These are phyloP conservation scores for Aspergillus japonicus DNA, from an alignment of 2,329 filamentous ascomycete genomes.

Conservation along the genomic window DNA sequence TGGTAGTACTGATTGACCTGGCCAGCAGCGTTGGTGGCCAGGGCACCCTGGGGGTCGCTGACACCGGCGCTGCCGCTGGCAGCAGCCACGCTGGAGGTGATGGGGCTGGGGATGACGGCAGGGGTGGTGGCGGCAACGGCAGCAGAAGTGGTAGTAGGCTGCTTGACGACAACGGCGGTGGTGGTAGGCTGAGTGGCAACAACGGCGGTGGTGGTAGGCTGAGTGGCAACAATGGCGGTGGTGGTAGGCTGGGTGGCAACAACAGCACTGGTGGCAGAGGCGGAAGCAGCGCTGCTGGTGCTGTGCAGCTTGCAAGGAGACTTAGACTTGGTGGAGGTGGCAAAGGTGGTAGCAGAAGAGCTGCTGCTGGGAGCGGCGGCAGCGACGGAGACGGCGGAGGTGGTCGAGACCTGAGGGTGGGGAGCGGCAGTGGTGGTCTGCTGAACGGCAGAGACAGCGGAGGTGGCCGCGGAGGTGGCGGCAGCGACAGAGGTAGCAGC, in stretches of 20 bases:
- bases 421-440: conserved; percentile 13
- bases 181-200: not conserved
- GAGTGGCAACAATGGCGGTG: not conserved
- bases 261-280: conserved; percentile 10
- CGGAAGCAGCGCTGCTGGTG: not conserved
- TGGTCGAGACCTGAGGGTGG: not conserved
- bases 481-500: conserved; percentile 12
- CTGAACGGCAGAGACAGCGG: conserved; percentile 12
- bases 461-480: conserved; percentile 3
- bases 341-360: not conserved
- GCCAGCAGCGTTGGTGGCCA: conserved; percentile 9
- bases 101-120: not conserved
- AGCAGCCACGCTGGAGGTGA: not conserved
- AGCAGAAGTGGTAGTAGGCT: conserved; percentile 3
- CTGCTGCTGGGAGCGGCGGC: not conserved
- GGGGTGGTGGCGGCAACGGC: conserved; percentile 10
- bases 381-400: conserved; percentile 1
- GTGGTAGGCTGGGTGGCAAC: not conserved
- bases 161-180: conserved; percentile 2
- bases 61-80: conserved; percentile 9
- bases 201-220: not conserved
- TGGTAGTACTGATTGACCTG: conserved; percentile 27
- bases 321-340: conserved; percentile 5
- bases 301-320: conserved; percentile 5
- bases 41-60: conserved; percentile 6